These are phyloP conservation scores for Calonectria pauciramosa DNA, from an alignment of 2,329 filamentous ascomycete species.

Conservation along the genomic window DNA sequence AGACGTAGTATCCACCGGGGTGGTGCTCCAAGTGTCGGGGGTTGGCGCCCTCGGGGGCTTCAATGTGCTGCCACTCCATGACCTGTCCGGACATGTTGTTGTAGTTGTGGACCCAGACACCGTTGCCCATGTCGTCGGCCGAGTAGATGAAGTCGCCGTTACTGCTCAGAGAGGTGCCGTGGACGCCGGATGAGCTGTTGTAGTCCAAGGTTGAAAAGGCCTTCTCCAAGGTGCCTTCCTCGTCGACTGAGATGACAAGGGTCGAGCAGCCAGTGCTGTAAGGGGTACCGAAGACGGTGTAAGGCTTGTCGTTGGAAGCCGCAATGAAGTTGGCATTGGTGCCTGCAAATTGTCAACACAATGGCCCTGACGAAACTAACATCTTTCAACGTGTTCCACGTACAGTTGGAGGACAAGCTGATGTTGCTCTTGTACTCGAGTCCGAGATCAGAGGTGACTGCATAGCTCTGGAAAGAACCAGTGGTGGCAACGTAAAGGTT, in stretches of 20 bases:
- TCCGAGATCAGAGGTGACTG: constrained; percentile 1
- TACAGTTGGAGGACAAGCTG: constrained; percentile 15
- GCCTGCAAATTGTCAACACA: neutral
- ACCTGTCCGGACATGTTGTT: constrained; percentile 10
- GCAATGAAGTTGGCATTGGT: constrained; percentile 13
- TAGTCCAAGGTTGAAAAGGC: constrained; percentile 10
- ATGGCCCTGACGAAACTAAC: neutral
- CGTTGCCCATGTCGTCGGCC: constrained; percentile 31
- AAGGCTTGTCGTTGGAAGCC: constrained; percentile 10
- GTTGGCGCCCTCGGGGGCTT: constrained; percentile 10
- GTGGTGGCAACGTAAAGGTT: constrained; percentile 22
- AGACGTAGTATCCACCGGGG: constrained; percentile 6
- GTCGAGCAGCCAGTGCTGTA: constrained; percentile 26
- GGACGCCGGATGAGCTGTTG: constrained; percentile 12
- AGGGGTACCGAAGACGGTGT: constrained; percentile 27
- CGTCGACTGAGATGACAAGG: constrained; percentile 23
- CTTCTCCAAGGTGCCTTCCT: neutral
- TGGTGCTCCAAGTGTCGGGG: constrained; percentile 17
- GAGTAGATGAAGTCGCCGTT: constrained; percentile 28
- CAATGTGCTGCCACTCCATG: neutral
- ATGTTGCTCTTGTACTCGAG: constrained; percentile 15
- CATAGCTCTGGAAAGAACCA: constrained; percentile 18
- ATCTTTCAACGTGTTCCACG: neutral
- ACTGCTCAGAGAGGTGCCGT: constrained; percentile 24
- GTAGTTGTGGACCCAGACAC: constrained; percentile 31